Evolutionary conservation across 257 asterid genomes (phyloP).

Genomic region (Penstemon davidsonii): DNA sequence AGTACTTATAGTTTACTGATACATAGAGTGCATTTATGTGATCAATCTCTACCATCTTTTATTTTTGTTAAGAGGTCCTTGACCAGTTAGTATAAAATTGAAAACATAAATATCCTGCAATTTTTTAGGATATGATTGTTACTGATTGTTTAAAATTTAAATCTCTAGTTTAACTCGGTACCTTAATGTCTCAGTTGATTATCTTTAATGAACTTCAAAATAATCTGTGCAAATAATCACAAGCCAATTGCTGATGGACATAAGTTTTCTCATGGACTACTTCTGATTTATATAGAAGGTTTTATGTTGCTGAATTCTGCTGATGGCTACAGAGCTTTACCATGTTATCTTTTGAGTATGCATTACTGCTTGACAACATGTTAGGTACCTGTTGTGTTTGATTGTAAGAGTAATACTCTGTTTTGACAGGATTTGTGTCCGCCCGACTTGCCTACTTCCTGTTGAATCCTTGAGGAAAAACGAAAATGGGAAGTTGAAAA

Average conservation of each 20-base stretch:
- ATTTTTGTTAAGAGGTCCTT: not conserved
- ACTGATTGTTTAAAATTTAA: too few species aligned
- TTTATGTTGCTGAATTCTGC: too few species aligned
- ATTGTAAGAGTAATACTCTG: not conserved
- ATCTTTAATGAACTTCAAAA: not conserved
- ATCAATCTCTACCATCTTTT: not conserved
- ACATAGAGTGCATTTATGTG: too few species aligned
- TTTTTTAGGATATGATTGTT: not conserved
- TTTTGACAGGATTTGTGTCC: slow-evolving; percentile 56
- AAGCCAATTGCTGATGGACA: not conserved
- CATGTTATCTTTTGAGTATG: too few species aligned
- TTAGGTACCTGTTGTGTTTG: slow-evolving; percentile 3
- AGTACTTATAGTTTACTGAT: not conserved
- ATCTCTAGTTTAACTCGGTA: not conserved
- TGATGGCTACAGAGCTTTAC: too few species aligned
- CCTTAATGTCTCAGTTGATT: not conserved
- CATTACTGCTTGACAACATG: not conserved
- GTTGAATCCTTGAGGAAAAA: slow-evolving; percentile 43
- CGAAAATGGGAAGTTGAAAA: slow-evolving; percentile 32
- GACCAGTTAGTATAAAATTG: not conserved
- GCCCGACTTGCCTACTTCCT: slow-evolving; percentile 66
- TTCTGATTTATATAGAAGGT: too few species aligned
- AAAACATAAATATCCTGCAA: not conserved
- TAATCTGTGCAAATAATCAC: not conserved
- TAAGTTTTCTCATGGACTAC: too few species aligned